Percentiles rank a stretch among this genome's conserved stretches.
Evolutionary conservation across 192 early-diverging fungal genomes (phyloP).

Genomic region (Backusella circina): DNA sequence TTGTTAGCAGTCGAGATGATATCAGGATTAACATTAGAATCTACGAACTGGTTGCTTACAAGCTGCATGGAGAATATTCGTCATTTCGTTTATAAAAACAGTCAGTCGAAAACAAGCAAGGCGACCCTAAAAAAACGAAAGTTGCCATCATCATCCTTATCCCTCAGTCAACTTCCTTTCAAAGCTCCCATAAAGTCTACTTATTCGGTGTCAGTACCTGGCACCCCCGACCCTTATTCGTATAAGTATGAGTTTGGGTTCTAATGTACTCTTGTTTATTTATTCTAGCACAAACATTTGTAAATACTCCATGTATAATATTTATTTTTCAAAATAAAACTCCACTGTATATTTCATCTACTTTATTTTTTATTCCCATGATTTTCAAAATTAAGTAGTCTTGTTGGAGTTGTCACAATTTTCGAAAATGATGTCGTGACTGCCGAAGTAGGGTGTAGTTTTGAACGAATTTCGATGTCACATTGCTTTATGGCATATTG

Average conservation of each 20-base stretch:
- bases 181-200: constrained; percentile 10
- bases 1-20: constrained; percentile 11
- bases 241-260: constrained; percentile 5
- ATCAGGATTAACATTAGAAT: constrained; percentile 11
- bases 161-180: constrained; percentile 8
- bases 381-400: not conserved
- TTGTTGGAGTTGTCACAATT: too few species aligned
- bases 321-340: not conserved
- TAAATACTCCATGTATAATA: not conserved
- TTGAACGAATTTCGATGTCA: not conserved
- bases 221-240: constrained; percentile 4
- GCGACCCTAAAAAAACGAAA: not conserved
- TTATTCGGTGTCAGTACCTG: constrained; percentile 11
- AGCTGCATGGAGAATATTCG: not conserved
- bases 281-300: not conserved
- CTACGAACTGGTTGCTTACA: constrained; percentile 13
- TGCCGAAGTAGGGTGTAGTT: not conserved
- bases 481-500: not conserved
- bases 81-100: not conserved
- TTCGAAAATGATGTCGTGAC: not conserved
- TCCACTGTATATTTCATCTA: not conserved
- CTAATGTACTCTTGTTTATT: constrained; percentile 1
- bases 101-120: not conserved
- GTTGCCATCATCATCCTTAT: not conserved
- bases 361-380: not conserved